Evolutionary conservation across 1,139 yeast genomes (phyloP).

Genomic region (Taiozyma onychis): DNA sequence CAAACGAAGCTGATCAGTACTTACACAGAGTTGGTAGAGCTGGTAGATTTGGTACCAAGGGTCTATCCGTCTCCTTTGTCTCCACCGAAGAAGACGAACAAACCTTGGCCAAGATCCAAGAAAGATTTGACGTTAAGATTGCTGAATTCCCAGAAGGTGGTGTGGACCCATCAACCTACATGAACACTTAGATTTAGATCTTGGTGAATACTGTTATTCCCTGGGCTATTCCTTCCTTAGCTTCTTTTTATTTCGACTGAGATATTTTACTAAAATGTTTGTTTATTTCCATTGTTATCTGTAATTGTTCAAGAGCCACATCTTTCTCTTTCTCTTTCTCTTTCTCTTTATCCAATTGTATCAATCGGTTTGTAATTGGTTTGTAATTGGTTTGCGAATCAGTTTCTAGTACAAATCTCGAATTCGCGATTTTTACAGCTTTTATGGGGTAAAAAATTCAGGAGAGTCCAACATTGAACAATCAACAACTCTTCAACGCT

Average conservation of each 20-base stretch:
- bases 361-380: too few relatives aligned
- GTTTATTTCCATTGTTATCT: not conserved
- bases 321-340: not conserved
- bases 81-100: constrained; percentile 83
- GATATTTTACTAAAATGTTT: not conserved
- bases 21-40: constrained; percentile 99
- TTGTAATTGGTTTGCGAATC: too few relatives aligned
- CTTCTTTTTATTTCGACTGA: not conserved
- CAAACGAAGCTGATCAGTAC: constrained; percentile 91
- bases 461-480: not conserved
- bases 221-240: not conserved
- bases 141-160: constrained; percentile 97
- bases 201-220: not conserved
- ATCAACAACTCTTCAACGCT: not conserved
- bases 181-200: constrained; percentile 66
- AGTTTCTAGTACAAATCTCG: not conserved
- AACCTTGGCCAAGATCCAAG: constrained; percentile 89
- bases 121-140: constrained; percentile 94
- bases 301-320: not conserved
- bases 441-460: not conserved
- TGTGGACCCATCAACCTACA: constrained; percentile 94
- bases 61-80: constrained; percentile 90
- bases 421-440: not conserved
- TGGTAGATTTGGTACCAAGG: constrained; percentile 99
- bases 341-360: too few relatives aligned